Conservation (phyloP, 768 basidiomycete species). For the Cyclocybe cylindracea region DNA sequence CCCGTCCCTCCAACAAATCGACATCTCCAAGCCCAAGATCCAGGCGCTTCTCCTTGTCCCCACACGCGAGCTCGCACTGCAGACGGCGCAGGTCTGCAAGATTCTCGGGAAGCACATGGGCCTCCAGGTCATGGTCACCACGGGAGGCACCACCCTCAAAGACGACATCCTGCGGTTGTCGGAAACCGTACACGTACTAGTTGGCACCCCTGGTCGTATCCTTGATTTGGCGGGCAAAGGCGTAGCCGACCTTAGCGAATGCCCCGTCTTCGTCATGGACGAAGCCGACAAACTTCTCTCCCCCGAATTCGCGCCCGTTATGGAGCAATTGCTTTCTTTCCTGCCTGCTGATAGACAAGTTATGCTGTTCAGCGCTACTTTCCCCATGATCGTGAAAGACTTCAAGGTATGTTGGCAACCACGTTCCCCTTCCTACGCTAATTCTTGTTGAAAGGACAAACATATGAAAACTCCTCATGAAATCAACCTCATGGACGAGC, state of each 20-base stretch:
- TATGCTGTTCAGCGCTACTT: slow-evolving; percentile 99
- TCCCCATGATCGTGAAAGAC: slow-evolving; percentile 98
- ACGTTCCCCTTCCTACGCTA: not conserved
- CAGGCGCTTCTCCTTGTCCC: slow-evolving; percentile 97
- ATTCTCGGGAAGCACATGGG: slow-evolving; percentile 95
- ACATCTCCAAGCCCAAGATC: slow-evolving; percentile 81
- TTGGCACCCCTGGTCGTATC: slow-evolving; percentile 96
- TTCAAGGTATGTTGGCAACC: slow-evolving; percentile 71
- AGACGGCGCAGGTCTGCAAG: slow-evolving; percentile 99
- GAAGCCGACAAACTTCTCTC: slow-evolving; percentile 98
- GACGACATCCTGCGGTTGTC: slow-evolving; percentile 94
- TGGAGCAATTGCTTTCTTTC: slow-evolving; percentile 91
- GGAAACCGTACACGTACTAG: slow-evolving; percentile 92
- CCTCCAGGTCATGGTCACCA: slow-evolving; percentile 98
- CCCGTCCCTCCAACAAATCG: slow-evolving; percentile 92
- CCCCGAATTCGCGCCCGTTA: slow-evolving; percentile 97
- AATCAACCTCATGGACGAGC: slow-evolving; percentile 99
- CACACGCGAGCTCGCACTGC: slow-evolving; percentile 97
- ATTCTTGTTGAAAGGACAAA: slow-evolving; percentile 64
- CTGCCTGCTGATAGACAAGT: slow-evolving; percentile 88
- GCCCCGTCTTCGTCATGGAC: slow-evolving; percentile 98
- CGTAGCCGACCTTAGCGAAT: slow-evolving; percentile 92
- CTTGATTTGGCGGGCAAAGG: slow-evolving; percentile 91
- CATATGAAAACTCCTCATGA: slow-evolving; percentile 96
- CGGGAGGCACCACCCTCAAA: slow-evolving; percentile 96